phyloP scores from a whole-genome alignment of 805 yeast species.

The Teunomyces lycoperdinae region DNA sequence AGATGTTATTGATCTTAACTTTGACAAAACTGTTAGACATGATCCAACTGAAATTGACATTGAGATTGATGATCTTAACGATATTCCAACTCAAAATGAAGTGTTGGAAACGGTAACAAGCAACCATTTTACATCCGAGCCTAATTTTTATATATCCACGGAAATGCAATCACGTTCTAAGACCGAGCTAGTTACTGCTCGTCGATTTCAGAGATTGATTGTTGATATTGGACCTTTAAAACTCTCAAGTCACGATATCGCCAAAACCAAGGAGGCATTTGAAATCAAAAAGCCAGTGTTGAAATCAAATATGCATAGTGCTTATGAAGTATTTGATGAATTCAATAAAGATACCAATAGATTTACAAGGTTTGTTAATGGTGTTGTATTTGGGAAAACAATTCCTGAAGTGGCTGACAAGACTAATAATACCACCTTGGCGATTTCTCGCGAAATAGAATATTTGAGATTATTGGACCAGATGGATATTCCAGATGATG shows the following conservation, averaged over 20 bases:
- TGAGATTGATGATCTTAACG: not conserved
- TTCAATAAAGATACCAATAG: not conserved
- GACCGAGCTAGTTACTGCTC: not conserved
- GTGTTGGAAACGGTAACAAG: not conserved
- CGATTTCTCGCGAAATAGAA: conserved; percentile 5
- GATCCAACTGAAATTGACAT: conserved; percentile 28
- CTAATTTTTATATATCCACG: conserved; percentile 11
- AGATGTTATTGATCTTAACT: conserved; percentile 5
- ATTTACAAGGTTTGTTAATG: not conserved
- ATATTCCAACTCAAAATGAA: not conserved
- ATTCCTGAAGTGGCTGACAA: conserved; percentile 1
- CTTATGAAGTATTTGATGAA: not conserved
- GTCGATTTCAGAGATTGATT: not conserved
- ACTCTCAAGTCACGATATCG: not conserved
- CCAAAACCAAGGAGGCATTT: not conserved
- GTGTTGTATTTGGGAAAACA: not conserved
- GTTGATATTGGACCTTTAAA: not conserved
- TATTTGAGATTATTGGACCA: not conserved
- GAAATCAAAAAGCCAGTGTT: not conserved
- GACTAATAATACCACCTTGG: not conserved
- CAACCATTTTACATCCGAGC: conserved; percentile 9
- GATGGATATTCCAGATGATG: conserved; percentile 4
- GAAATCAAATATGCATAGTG: not conserved
- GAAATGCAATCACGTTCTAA: not conserved
- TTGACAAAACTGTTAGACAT: conserved; percentile 1